Evolutionary conservation across 2,329 filamentous ascomycete species (phyloP).

Genomic region (Penicillium sp.): DNA sequence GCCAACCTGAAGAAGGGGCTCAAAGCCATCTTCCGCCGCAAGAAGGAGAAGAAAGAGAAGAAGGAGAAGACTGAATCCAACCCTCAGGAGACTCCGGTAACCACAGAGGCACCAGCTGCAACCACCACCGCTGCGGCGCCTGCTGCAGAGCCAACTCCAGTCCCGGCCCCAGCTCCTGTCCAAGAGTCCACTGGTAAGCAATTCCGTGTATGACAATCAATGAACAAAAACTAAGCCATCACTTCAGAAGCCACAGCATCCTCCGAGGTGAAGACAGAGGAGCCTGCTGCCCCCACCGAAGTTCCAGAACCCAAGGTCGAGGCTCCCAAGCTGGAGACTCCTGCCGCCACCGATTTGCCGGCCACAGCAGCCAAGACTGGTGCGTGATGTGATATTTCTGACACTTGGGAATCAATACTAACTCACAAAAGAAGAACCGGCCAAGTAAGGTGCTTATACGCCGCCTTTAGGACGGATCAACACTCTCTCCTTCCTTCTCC

Average conservation of each 20-base stretch:
- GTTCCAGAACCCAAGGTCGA: not conserved
- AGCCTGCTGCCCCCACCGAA: not conserved
- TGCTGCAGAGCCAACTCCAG: constrained; percentile 7
- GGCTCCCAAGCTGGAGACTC: not conserved
- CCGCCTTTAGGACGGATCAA: not conserved
- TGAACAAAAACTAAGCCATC: not conserved
- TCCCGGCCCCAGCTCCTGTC: not conserved
- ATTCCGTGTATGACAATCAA: not conserved
- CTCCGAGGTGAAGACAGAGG: not conserved
- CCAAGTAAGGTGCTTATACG: not conserved
- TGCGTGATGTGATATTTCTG: not conserved
- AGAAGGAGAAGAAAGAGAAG: constrained; percentile 26
- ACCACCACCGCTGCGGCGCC: constrained; percentile 7
- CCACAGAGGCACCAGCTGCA: not conserved
- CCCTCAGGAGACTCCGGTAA: not conserved
- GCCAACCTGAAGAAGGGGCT: constrained; percentile 34
- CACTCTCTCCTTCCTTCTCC: not conserved
- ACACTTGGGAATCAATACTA: not conserved
- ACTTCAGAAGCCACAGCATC: not conserved
- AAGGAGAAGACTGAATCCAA: constrained; percentile 1
- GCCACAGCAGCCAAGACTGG: not conserved
- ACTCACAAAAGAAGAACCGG: not conserved
- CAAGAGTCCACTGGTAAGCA: not conserved
- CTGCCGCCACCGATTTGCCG: not conserved
- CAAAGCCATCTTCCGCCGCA: constrained; percentile 32